Conservation (phyloP, 345 rosid genomes). For the Eucalyptus marginata region DNA sequence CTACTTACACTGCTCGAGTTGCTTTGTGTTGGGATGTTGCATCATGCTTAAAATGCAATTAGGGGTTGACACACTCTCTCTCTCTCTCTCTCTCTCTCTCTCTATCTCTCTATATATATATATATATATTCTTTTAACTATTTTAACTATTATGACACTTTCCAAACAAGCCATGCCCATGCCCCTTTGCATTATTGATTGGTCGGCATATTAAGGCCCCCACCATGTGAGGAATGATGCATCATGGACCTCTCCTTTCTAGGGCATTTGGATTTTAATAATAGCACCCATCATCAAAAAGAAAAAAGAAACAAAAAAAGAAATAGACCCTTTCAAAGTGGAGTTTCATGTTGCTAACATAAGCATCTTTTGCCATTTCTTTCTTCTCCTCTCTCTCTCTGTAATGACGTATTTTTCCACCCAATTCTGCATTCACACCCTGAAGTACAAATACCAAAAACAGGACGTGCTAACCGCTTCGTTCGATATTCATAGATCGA, state of each 20-base stretch:
- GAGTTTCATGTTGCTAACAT: not conserved
- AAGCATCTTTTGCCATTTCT: not conserved
- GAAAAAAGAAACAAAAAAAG: fast-evolving
- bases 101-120: no score
- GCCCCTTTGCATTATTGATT: not conserved
- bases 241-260: not conserved
- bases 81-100: no score
- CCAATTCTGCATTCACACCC: not conserved
- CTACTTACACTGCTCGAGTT: not conserved
- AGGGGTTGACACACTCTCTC: not conserved
- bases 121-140: no score
- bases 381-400: not conserved
- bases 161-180: not conserved
- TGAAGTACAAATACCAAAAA: not conserved
- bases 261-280: not conserved
- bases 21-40: not conserved
- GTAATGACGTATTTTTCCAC: not conserved
- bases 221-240: not conserved
- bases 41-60: not conserved
- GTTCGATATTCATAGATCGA: not conserved
- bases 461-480: not conserved
- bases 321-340: not conserved
- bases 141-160: not conserved
- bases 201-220: not conserved
- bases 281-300: not conserved